Base-by-base conservation (phyloP, 345 rosid genomes). In the Iberis pinnata region DNA sequence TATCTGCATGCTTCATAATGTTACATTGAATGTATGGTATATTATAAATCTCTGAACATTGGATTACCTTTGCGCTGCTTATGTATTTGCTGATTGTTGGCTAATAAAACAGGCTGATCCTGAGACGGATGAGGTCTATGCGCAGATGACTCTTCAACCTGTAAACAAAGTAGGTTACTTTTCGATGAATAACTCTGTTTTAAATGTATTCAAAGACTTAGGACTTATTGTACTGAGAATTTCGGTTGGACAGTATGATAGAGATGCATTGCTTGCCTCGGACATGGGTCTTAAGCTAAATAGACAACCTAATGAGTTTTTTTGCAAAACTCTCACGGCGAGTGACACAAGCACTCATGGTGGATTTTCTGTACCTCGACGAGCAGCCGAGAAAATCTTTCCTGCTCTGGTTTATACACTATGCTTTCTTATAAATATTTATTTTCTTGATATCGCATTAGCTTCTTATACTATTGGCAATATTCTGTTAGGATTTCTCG, bases 271-370 rank as follows among this genome's bases (percentile, higher is more conserved):
- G 60, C 59, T 93, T 69, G 81, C 85, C 56, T 93, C 99, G 9
- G 99, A 93, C 74, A 77, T 86, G 63, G 75, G 87, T n/a, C 80
- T 88, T 37, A 83, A 77, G 76, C 44, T 80, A 24, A 74, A 74
- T 61, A 83, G 76, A 58, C 85, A 80, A 13, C 95, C 74, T 63
- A 71, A 86, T 6, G 98, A 92, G 14, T 88, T 88, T 58, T 92
- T 92, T 77, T 92, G 95, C 58, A 92, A 92, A 78, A 88, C 90
- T 19, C 67, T 92, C 65, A 92, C 98, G 17, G 95, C 97, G 18
- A 92, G 98, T 70, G 98, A 92, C 61, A 92, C 97, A 1, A 92
- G 97, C 75, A 88, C 98, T 56, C 97, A 92, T 66, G 98, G 98
- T 64, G 97, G 97, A 55, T 92, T 92, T 69, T 83, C 95, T 55